A percentile compares a stretch with the other conserved stretches of the same genome.
phyloP scores from a whole-genome alignment of 108 stramenopile genomes.

The Conticribra guillardii region DNA sequence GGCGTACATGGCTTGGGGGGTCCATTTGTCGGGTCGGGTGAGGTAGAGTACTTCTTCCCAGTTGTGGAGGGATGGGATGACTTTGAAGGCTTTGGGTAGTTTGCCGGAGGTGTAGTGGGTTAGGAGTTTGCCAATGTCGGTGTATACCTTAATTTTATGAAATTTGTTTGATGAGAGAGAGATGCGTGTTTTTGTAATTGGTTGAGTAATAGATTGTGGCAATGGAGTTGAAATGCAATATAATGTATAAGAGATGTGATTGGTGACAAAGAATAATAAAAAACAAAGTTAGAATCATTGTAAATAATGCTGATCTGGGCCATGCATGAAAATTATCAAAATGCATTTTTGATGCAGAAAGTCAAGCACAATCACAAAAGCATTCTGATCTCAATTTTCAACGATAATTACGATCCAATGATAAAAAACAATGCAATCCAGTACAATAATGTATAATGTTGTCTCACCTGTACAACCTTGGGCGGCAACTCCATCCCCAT shows the following conservation, averaged over 20 bases:
- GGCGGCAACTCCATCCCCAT: slow-evolving; percentile 67
- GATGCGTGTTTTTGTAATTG: too few relatives aligned
- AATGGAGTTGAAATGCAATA: too few relatives aligned
- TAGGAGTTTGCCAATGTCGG: slow-evolving; percentile 95
- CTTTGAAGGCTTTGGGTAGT: slow-evolving; percentile 99
- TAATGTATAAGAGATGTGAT: too few relatives aligned
- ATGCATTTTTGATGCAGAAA: too few relatives aligned
- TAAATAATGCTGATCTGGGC: too few relatives aligned
- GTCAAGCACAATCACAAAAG: too few relatives aligned
- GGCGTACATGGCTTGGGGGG: slow-evolving; percentile 95
- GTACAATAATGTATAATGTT: too few relatives aligned
- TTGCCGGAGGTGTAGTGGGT: slow-evolving; percentile 95
- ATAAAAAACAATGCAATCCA: too few relatives aligned
- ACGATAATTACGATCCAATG: too few relatives aligned
- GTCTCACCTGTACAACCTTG: slow-evolving; percentile 90
- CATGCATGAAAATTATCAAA: background rate
- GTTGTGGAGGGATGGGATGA: slow-evolving; percentile 93
- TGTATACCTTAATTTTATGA: slow-evolving; percentile 71
- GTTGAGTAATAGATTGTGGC: too few relatives aligned
- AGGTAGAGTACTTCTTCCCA: slow-evolving; percentile 99
- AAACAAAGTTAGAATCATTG: background rate
- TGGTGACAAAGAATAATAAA: background rate
- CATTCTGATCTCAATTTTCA: too few relatives aligned
- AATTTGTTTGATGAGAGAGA: too few relatives aligned
- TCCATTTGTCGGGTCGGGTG: slow-evolving; percentile 97